Evolutionary conservation across 2,329 filamentous ascomycete species (phyloP).

Genomic region (Chaetomiaceae sp.): DNA sequence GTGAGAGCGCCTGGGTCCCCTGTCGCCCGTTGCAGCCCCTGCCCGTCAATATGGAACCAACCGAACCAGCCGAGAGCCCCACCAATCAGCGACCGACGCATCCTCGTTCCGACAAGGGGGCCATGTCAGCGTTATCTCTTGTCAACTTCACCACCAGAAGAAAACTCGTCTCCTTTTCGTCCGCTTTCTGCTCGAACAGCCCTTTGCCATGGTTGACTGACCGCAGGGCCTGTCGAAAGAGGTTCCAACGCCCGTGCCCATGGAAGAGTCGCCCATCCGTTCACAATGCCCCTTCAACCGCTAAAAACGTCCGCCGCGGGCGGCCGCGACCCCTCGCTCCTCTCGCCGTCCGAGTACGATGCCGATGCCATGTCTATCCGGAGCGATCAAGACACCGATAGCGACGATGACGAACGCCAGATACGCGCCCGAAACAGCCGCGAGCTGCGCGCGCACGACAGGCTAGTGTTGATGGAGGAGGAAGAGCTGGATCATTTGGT

Average conservation of each 20-base stretch:
- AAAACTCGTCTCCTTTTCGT: neutral
- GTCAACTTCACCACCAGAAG: conserved; percentile 1
- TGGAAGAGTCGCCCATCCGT: neutral
- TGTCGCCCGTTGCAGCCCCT: neutral
- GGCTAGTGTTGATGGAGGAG: conserved; percentile 68
- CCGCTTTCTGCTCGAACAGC: neutral
- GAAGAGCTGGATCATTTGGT: conserved; percentile 64
- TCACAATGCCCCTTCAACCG: conserved; percentile 30
- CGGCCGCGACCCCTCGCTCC: conserved; percentile 42
- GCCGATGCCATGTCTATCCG: conserved; percentile 65
- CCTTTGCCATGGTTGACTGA: conserved; percentile 10
- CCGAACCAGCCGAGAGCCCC: neutral
- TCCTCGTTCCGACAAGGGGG: neutral
- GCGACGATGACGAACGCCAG: conserved; percentile 68
- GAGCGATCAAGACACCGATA: conserved; percentile 71
- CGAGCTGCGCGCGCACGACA: conserved; percentile 66
- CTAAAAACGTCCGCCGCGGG: conserved; percentile 29
- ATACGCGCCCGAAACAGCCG: conserved; percentile 62
- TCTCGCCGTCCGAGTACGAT: conserved; percentile 62
- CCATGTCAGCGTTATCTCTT: neutral
- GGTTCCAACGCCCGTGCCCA: neutral
- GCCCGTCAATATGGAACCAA: neutral
- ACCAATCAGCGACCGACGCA: conserved; percentile 5
- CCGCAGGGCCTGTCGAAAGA: neutral
- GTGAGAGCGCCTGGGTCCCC: too few species aligned